Percentiles rank a stretch among this genome's conserved stretches.
Conservation (phyloP, 306 rosid genomes). For the Quercus berberidifolia region DNA sequence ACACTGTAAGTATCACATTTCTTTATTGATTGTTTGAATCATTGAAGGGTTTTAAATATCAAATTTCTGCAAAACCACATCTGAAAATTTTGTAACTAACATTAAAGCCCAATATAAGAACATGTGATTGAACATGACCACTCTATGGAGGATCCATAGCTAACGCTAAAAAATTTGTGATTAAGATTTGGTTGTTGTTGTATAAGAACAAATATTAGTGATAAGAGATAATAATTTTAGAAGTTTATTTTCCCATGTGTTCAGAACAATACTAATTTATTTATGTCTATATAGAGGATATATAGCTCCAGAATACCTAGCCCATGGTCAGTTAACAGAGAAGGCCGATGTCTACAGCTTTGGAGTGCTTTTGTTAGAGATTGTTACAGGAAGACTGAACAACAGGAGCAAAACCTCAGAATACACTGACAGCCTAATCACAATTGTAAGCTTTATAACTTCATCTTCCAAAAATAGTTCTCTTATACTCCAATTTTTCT, state of each 20-base stretch:
- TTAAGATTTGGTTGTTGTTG: no score
- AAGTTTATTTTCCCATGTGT: not conserved
- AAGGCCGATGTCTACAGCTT: conserved; percentile 86
- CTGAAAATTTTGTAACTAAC: not conserved
- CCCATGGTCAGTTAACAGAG: conserved; percentile 88
- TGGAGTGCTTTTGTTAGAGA: conserved; percentile 78
- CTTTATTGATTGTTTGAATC: not conserved
- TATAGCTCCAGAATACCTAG: conserved; percentile 97
- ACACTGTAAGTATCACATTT: conserved; percentile 53
- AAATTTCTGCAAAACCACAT: no score
- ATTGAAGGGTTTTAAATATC: not conserved
- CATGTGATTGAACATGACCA: not conserved
- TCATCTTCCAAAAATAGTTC: not conserved
- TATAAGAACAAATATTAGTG: not conserved
- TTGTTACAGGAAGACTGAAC: conserved; percentile 64
- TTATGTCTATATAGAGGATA: conserved; percentile 56
- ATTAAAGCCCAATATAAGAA: not conserved
- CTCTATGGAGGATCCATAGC: no score
- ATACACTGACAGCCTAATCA: conserved; percentile 66
- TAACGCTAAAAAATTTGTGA: no score
- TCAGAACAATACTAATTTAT: not conserved
- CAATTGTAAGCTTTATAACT: conserved; percentile 46
- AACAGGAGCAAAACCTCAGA: conserved; percentile 69
- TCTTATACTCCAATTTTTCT: not conserved
- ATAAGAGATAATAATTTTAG: not conserved